Evolutionary conservation across 208 protist species (phyloP).

Genomic region (Trypanosomatidae sp.): DNA sequence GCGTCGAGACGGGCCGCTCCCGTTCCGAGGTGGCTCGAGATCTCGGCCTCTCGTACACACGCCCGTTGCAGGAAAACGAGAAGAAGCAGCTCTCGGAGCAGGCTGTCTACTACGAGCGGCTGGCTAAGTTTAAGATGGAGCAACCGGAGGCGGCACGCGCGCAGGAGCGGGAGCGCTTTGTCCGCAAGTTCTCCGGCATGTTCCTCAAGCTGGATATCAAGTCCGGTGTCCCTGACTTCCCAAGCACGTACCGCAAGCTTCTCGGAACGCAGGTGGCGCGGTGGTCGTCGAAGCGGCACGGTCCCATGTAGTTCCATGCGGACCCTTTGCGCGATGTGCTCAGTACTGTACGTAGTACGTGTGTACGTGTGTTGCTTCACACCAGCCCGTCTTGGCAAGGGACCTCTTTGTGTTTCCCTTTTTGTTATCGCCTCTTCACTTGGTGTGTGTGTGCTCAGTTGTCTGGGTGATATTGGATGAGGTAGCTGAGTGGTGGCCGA

Average conservation of each 20-base stretch:
- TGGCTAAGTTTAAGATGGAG: conserved; percentile 92
- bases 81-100: conserved; percentile 90
- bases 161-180: conserved; percentile 82
- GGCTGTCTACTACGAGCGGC: conserved; percentile 87
- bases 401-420: neutral
- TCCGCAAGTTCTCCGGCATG: conserved; percentile 91
- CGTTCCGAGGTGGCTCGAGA: conserved; percentile 90
- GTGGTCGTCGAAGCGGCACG: conserved; percentile 90
- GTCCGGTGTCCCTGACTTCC: conserved; percentile 83
- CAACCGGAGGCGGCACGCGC: conserved; percentile 86
- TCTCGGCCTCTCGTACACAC: conserved; percentile 87
- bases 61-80: conserved; percentile 88
- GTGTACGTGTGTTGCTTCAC: neutral
- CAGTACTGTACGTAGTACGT: neutral
- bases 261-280: conserved; percentile 86
- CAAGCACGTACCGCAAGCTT: conserved; percentile 84
- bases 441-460: neutral
- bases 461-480: neutral
- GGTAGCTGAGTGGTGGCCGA: neutral
- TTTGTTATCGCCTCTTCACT: neutral
- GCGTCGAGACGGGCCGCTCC: conserved; percentile 90
- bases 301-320: conserved; percentile 58
- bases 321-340: neutral
- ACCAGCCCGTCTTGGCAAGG: neutral
- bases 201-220: conserved; percentile 89